Base-by-base conservation (phyloP, 169 alveolate genomes). In the Plasmodium inui region DNA sequence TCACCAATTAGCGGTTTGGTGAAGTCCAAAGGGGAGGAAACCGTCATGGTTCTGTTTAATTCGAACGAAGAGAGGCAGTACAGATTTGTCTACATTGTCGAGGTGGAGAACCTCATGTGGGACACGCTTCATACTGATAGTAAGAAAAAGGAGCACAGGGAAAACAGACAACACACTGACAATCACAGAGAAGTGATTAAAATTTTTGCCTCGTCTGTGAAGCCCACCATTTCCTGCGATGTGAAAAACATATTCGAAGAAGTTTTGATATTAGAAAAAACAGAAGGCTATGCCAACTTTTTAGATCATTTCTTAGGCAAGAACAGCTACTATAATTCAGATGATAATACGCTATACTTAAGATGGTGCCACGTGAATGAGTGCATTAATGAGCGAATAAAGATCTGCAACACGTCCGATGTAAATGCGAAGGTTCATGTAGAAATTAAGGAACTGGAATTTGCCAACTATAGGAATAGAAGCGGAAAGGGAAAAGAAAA, bases 171-270 rank as follows among this genome's bases (percentile, higher is more conserved):
- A 7, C 53, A 9, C 12, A 22, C 1, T 82, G 81, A 57, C 26
- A 41, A 30, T 30, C 71, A 85, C 44, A 78, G 32, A 17, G 94
- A 80, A 32, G 19, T 89, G 32, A 61, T 89, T 37, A 78, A 89
- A 79, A 79, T 89, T 44, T 79, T 79, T 32, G 94, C 94, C 9
- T 89, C 82, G 10, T 89, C 94, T 17, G 94, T 89, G 67, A 89
- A 55, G 72, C 94, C 94, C 1, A 30, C 83, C 53, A 89, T 89
- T 37, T 89, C 90, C 14, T 79, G 83, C 82, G 90, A 89, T 79
- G 50, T 79, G 14, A 57, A 89, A 89, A 89, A 89, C 17, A 78
- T 89, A 79, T 89, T 89, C 73, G 94, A 89, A 89, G 94, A 89
- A 73, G 73, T 89, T 5, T 14, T 89, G 19, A 12, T 89, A 37